Evolutionary conservation across 352 stramenopile species (phyloP), one percentile per base, ranked within the genome.

Genomic region (Thalassiosira livingstoniorum): DNA sequence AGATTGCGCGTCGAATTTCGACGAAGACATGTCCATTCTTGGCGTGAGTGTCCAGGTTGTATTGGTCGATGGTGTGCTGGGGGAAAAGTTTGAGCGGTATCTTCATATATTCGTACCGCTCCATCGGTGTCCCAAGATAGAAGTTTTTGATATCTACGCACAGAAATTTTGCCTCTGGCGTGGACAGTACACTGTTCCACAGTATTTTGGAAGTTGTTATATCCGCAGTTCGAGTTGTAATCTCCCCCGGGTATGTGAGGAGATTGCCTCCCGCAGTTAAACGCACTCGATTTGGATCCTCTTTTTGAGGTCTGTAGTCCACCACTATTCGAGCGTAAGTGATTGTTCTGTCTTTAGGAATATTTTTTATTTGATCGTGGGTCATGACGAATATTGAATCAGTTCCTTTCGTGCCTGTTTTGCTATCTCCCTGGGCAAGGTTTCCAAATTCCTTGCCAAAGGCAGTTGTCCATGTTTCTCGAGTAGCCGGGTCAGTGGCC

Each of bases 291-390:
- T 58, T 51, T 55, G 61, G 35, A 23, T 80, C 53, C 10, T 29
- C 62, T 63, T 73, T 68, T 67, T 72, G 65, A 35, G 57, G n/a
- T 43, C 29, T 31, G 1, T 62, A 47, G 51, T 54, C 61, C n/a
- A 53, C 69, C 0, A 87, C 78, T n/a, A 86, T 60, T 32, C 62
- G n/a, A 25, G 29, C 58, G 53, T 89, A 87, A 1, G 79, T 85
- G 31, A 67, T 60, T 29, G 15, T 70, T 23, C 45, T 23, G 27
- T 54, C 65, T 32, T 27, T 5, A 35, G 70, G 67, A 25, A 80
- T 69, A 34, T 80, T 53, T 5, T 11, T 21, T 15, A 53, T 61
- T 32, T 87, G 53, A 23, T 58, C 53, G 11, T 55, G 54, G 11
- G 25, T 55, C 32, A 82, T 78, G 47, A 82, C 77, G 21, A 37